Percentiles rank a stretch among this genome's conserved stretches.
Evolutionary conservation across 495 filamentous ascomycete species (phyloP).

Genomic region (Penicillium roqueforti): DNA sequence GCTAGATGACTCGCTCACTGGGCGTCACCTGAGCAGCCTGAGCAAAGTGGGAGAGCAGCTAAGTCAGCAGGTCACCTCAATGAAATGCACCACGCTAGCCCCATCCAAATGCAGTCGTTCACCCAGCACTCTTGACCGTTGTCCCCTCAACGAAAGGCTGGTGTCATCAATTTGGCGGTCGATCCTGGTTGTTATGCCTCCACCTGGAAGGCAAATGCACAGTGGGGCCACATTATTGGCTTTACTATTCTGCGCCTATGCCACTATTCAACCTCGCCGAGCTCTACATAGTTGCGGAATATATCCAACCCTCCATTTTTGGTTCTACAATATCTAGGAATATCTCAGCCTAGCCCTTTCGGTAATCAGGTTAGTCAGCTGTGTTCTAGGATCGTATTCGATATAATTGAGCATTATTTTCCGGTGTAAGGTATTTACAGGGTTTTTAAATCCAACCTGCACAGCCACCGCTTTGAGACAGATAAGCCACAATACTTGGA

Average conservation of each 20-base stretch:
- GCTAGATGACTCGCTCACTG: too few relatives aligned
- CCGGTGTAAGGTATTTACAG: too few relatives aligned
- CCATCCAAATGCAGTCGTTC: not conserved
- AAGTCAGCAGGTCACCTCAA: constrained; percentile 6
- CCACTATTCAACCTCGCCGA: not conserved
- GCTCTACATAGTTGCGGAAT: too few relatives aligned
- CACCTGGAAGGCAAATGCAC: not conserved
- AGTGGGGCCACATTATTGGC: not conserved
- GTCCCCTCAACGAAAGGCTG: constrained; percentile 5
- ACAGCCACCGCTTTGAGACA: too few relatives aligned
- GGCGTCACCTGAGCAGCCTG: not conserved
- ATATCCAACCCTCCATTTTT: too few relatives aligned
- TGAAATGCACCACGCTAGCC: constrained; percentile 11
- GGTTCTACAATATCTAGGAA: too few relatives aligned
- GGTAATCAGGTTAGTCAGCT: too few relatives aligned
- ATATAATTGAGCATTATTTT: too few relatives aligned
- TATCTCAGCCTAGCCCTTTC: too few relatives aligned
- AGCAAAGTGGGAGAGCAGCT: not conserved
- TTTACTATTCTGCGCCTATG: not conserved
- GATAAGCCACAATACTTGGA: too few relatives aligned
- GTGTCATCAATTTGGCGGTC: constrained; percentile 3
- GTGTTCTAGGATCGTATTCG: too few relatives aligned
- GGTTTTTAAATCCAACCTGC: too few relatives aligned
- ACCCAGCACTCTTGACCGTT: constrained; percentile 5
- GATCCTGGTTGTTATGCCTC: constrained; percentile 1